A percentile compares a stretch with the other conserved stretches of the same genome.
These are phyloP conservation scores for Chernovozyma sophiae-reginae DNA, from an alignment of 1,139 yeast species.

Conservation along the genomic window DNA sequence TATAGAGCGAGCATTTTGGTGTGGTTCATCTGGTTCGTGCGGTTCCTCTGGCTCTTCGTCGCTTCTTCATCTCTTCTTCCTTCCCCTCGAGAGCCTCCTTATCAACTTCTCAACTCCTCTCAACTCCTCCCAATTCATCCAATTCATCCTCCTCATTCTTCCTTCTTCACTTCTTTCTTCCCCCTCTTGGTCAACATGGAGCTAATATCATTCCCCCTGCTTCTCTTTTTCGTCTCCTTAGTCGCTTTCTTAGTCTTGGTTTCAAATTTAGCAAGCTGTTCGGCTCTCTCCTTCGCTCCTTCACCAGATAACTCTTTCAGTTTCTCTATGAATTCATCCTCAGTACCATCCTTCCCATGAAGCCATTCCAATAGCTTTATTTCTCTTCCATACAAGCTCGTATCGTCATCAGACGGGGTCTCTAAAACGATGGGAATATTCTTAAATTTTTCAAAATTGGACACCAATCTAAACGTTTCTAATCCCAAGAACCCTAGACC, in stretches of 20 bases:
- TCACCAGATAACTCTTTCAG: slow-evolving; percentile 44
- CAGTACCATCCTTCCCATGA: slow-evolving; percentile 49
- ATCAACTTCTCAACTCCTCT: no score
- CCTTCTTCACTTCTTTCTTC: slow-evolving; percentile 7
- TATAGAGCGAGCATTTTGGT: no score
- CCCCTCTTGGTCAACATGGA: slow-evolving; percentile 16
- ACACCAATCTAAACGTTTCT: slow-evolving; percentile 73
- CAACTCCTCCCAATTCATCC: no score
- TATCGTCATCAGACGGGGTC: slow-evolving; percentile 71
- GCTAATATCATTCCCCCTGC: slow-evolving; percentile 18
- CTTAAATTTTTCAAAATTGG: slow-evolving; percentile 60
- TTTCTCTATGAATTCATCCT: slow-evolving; percentile 51
- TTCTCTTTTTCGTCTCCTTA: slow-evolving; percentile 12
- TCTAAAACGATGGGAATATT: slow-evolving; percentile 82
- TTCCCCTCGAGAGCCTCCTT: no score
- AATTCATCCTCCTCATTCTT: slow-evolving; percentile 2
- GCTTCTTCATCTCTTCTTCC: no score
- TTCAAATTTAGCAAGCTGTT: slow-evolving; percentile 41
- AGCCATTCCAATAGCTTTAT: slow-evolving; percentile 73
- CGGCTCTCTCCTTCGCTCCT: slow-evolving; percentile 59
- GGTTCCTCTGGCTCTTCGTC: no score
- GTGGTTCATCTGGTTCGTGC: no score
- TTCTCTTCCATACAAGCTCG: slow-evolving; percentile 70
- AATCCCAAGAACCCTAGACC: slow-evolving; percentile 89
- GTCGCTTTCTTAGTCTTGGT: slow-evolving; percentile 19